Conservation (phyloP, 768 basidiomycete genomes). For the Polyporus arcularius region DNA sequence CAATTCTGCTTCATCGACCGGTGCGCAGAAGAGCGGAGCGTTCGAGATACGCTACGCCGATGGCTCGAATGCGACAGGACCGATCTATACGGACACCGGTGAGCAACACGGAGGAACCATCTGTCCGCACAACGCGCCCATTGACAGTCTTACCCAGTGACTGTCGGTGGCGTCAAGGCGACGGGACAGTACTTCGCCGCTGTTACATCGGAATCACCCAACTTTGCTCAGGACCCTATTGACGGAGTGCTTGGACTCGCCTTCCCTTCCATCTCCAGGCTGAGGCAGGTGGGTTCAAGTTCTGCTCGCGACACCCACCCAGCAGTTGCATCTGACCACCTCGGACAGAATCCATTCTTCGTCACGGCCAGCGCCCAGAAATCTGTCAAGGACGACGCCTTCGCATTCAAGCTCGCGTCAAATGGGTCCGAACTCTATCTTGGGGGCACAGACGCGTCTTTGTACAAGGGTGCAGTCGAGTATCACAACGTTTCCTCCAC, state of each 20-base stretch:
- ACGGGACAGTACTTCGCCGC: conserved; percentile 14
- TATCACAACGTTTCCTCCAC: conserved; percentile 23
- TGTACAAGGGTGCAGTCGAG: conserved; percentile 33
- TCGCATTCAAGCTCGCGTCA: conserved; percentile 28
- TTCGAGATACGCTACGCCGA: conserved; percentile 40
- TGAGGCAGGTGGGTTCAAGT: neutral
- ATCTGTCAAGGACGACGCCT: conserved; percentile 15
- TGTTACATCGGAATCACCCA: conserved; percentile 8
- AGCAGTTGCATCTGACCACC: neutral
- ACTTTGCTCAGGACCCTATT: conserved; percentile 4
- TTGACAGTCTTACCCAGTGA: conserved; percentile 24
- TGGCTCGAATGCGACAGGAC: conserved; percentile 33
- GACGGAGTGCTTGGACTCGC: conserved; percentile 25
- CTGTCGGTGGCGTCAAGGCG: conserved; percentile 30
- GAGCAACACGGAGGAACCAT: neutral
- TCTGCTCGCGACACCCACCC: neutral
- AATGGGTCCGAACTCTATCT: conserved; percentile 33
- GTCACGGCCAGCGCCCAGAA: conserved; percentile 17
- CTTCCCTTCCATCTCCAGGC: conserved; percentile 20
- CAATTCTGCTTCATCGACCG: conserved; percentile 27
- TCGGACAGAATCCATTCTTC: conserved; percentile 21
- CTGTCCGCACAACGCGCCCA: too few relatives aligned
- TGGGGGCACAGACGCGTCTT: conserved; percentile 35
- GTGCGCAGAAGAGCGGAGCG: conserved; percentile 15
- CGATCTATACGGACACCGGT: conserved; percentile 33